phyloP scores from a whole-genome alignment of 1,139 yeast genomes.

The Taphrina betulina region DNA sequence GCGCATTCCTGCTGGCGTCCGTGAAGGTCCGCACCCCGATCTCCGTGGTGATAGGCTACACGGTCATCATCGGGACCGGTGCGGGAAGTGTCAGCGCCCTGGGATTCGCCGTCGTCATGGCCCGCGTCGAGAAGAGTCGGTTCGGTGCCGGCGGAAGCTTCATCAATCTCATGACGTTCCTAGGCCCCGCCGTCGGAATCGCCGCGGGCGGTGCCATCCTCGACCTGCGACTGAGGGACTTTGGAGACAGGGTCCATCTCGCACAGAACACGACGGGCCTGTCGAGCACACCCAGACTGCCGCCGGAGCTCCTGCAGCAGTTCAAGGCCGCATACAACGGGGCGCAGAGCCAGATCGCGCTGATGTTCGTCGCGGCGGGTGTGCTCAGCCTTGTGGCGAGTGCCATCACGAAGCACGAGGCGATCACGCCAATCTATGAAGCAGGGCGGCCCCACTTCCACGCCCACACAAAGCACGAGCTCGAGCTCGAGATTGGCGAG shows the following conservation, averaged over 20 bases:
- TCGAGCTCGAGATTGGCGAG: too few species aligned
- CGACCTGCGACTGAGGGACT: not conserved
- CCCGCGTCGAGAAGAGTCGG: not conserved
- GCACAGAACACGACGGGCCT: too few species aligned
- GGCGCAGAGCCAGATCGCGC: not conserved
- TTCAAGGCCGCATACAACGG: too few species aligned
- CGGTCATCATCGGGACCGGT: not conserved
- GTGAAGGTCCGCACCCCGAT: not conserved
- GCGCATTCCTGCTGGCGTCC: constrained; percentile 4
- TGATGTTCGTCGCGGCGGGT: constrained; percentile 10
- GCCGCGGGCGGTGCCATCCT: not conserved
- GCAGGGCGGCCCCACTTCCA: too few species aligned
- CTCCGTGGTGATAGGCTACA: not conserved
- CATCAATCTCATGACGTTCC: not conserved
- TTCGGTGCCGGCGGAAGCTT: not conserved
- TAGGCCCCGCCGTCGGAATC: constrained; percentile 2
- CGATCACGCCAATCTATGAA: too few species aligned
- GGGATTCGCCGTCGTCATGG: constrained; percentile 1
- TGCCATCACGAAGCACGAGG: too few species aligned
- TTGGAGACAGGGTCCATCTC: not conserved
- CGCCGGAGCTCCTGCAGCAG: too few species aligned
- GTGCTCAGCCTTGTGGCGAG: constrained; percentile 1
- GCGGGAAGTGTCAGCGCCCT: constrained; percentile 5
- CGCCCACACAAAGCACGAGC: too few species aligned
- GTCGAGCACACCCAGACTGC: too few species aligned